A percentile compares a stretch with the other conserved stretches of the same genome.
Evolutionary conservation across 768 basidiomycete species (phyloP).

Genomic region (Russula dissimulans): DNA sequence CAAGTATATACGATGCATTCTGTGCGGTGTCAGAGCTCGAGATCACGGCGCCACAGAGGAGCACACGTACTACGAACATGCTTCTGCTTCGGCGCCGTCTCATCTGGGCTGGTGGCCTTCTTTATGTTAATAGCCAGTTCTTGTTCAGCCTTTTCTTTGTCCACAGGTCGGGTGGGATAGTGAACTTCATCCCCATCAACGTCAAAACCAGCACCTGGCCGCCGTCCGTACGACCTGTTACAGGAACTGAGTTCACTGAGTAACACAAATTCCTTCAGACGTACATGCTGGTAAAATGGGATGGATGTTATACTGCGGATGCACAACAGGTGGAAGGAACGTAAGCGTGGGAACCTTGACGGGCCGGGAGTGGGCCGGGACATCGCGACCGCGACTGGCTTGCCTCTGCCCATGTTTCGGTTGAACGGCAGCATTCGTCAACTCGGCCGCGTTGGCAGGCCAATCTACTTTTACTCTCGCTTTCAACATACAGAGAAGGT

Average conservation of each 20-base stretch:
- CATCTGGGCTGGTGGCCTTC: conserved; percentile 94
- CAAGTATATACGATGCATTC: conserved; percentile 98
- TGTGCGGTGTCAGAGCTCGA: conserved; percentile 27
- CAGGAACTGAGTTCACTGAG: conserved; percentile 8
- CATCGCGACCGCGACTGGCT: not conserved
- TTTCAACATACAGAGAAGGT: conserved; percentile 8
- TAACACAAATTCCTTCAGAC: not conserved
- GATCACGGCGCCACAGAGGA: not conserved
- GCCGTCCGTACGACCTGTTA: conserved; percentile 28
- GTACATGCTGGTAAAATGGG: conserved; percentile 7
- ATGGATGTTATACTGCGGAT: conserved; percentile 6
- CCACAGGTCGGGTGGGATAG: conserved; percentile 94
- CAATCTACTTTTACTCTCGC: not conserved
- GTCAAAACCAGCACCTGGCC: conserved; percentile 39
- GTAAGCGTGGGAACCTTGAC: not conserved
- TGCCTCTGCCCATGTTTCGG: not conserved
- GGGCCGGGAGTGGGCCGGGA: conserved; percentile 10
- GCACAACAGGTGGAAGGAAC: not conserved
- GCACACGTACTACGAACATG: conserved; percentile 85
- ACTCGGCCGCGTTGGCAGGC: not conserved
- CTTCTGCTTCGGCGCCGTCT: conserved; percentile 97
- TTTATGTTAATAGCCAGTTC: conserved; percentile 94
- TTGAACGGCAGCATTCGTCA: not conserved
- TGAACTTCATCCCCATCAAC: conserved; percentile 76
- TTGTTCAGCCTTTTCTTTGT: conserved; percentile 95